Evolutionary conservation across 2,329 filamentous ascomycete species (phyloP).

Genomic region (Colletotrichum tropicicola): DNA sequence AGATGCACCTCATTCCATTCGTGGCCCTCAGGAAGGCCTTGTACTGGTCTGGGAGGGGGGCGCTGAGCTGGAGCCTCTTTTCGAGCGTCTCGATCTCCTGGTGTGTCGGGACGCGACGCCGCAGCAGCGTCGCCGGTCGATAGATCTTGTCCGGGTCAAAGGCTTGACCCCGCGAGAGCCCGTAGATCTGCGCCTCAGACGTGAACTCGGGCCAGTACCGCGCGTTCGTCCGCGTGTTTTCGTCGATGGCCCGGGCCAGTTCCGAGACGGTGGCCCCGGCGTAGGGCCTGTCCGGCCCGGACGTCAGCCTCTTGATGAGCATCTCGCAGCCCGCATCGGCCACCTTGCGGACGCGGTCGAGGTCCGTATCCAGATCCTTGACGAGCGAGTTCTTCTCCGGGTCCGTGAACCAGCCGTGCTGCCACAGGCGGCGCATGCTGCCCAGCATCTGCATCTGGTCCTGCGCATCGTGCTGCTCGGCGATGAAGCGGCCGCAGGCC

Average conservation of each 20-base stretch:
- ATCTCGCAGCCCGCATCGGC: background rate
- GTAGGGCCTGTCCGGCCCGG: background rate
- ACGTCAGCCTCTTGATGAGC: background rate
- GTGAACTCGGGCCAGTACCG: background rate
- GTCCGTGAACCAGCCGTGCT: background rate
- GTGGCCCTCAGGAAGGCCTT: background rate
- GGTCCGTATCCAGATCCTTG: background rate
- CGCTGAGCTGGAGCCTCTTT: background rate
- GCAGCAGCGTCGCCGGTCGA: background rate
- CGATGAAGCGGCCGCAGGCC: background rate
- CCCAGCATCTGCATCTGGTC: constrained; percentile 13
- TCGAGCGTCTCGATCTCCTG: background rate
- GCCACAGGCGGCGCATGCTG: constrained; percentile 4
- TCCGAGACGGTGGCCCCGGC: background rate
- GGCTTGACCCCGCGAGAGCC: background rate
- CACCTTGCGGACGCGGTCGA: background rate
- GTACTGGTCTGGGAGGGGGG: constrained; percentile 1
- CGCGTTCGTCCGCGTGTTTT: background rate
- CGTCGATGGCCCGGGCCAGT: background rate
- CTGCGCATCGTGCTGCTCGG: background rate
- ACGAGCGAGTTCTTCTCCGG: background rate
- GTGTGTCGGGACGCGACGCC: background rate
- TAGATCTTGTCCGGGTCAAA: constrained; percentile 1
- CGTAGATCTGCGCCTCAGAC: background rate
- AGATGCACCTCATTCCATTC: constrained; percentile 2